Evolutionary conservation across 2,329 filamentous ascomycete genomes (phyloP).

Genomic region (Ascochyta koolunga): DNA sequence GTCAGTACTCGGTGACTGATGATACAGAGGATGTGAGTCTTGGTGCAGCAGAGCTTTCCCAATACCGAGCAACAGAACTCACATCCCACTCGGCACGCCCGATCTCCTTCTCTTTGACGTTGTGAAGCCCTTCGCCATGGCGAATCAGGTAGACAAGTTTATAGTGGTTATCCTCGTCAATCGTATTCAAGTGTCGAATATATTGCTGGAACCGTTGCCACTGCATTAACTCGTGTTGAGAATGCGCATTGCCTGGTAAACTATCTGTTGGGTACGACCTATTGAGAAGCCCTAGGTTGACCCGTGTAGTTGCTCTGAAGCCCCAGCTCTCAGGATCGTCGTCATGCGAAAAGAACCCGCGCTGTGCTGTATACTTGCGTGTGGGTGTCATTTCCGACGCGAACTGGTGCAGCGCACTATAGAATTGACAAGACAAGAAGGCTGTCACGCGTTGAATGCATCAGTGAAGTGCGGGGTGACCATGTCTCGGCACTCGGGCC

Average conservation of each 20-base stretch:
- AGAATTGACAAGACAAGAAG: background rate
- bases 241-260: constrained; percentile 32
- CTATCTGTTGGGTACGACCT: constrained; percentile 61
- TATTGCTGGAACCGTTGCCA: constrained; percentile 60
- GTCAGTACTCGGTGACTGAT: background rate
- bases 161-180: constrained; percentile 56
- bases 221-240: background rate
- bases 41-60: background rate
- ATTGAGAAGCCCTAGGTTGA: constrained; percentile 64
- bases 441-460: background rate
- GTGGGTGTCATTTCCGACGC: background rate
- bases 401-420: background rate
- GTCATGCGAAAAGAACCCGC: constrained; percentile 24
- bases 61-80: constrained; percentile 30
- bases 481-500: too few species aligned
- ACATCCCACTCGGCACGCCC: constrained; percentile 71
- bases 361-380: constrained; percentile 18
- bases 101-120: constrained; percentile 66
- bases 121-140: constrained; percentile 69
- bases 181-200: constrained; percentile 59
- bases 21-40: background rate
- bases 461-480: background rate
- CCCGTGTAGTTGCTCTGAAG: constrained; percentile 21
- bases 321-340: constrained; percentile 20
- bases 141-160: constrained; percentile 70